A percentile compares a stretch with the other conserved stretches of the same genome.
Evolutionary conservation across 2,329 filamentous ascomycete genomes (phyloP).

Genomic region (Cryoendolithus antarcticus): DNA sequence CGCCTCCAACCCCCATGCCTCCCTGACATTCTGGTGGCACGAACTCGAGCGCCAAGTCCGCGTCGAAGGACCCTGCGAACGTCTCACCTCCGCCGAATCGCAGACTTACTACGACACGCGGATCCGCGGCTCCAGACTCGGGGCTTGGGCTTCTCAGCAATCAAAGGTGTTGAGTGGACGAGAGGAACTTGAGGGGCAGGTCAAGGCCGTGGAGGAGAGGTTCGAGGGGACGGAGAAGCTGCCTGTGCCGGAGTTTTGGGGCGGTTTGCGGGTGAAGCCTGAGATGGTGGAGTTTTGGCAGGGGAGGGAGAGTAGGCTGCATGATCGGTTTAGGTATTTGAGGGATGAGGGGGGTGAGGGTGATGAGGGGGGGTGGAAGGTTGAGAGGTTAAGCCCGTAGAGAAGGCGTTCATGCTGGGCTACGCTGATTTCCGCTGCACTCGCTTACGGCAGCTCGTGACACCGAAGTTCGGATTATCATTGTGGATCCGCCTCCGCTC

Average conservation of each 20-base stretch:
- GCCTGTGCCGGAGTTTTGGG: constrained; percentile 89
- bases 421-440: no score
- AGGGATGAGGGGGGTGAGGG: constrained; percentile 34
- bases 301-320: constrained; percentile 75
- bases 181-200: constrained; percentile 61
- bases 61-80: constrained; percentile 64
- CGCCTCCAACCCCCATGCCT: constrained; percentile 60
- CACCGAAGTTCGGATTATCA: no score
- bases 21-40: constrained; percentile 85
- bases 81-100: constrained; percentile 59
- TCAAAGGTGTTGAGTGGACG: constrained; percentile 62
- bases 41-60: constrained; percentile 78
- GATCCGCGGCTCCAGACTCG: constrained; percentile 70
- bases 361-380: constrained; percentile 24
- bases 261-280: constrained; percentile 73
- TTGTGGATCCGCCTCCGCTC: no score
- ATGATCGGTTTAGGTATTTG: constrained; percentile 85
- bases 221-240: constrained; percentile 70
- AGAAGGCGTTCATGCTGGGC: no score
- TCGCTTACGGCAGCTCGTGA: no score
- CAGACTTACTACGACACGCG: constrained; percentile 52
- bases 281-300: constrained; percentile 93
- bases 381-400: constrained; percentile 64
- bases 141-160: constrained; percentile 89
- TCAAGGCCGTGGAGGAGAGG: constrained; percentile 60